A percentile compares a stretch with the other conserved stretches of the same genome.
phyloP scores from a whole-genome alignment of 1,284 basidiomycete species.

The Ceratobasidium sp. region DNA sequence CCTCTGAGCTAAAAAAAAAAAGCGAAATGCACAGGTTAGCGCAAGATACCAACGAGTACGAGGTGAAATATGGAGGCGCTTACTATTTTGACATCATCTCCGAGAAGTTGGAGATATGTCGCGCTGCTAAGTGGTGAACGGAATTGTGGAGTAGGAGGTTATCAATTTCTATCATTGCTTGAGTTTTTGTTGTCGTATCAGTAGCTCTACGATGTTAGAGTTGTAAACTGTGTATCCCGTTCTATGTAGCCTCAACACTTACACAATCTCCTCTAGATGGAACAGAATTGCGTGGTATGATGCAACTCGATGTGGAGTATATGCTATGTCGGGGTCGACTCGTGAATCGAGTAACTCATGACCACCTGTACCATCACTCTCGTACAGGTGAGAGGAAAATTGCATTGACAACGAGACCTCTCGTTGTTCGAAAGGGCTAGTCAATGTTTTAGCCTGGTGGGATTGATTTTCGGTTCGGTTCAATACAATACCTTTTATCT shows the following conservation, averaged over 20 bases:
- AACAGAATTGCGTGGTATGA: neutral
- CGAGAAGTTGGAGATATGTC: too few species aligned
- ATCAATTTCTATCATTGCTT: too few species aligned
- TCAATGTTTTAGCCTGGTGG: neutral
- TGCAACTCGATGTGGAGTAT: neutral
- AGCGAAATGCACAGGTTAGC: neutral
- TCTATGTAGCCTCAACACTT: neutral
- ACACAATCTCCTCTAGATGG: neutral
- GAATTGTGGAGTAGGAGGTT: too few species aligned
- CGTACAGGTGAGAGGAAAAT: neutral
- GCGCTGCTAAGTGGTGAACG: too few species aligned
- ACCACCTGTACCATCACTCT: neutral
- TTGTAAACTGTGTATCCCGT: neutral
- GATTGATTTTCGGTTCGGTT: neutral
- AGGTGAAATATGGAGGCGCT: neutral
- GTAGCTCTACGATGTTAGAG: too few species aligned
- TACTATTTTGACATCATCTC: neutral
- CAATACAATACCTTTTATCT: neutral
- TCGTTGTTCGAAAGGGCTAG: neutral
- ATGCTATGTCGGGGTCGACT: neutral
- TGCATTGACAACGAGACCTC: neutral
- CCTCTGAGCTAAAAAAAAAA: neutral
- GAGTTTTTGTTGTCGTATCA: too few species aligned
- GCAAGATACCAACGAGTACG: neutral
- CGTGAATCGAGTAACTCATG: neutral